These are phyloP conservation scores for Vigna hirtella DNA, from an alignment of 306 rosid genomes.

Conservation along the genomic window DNA sequence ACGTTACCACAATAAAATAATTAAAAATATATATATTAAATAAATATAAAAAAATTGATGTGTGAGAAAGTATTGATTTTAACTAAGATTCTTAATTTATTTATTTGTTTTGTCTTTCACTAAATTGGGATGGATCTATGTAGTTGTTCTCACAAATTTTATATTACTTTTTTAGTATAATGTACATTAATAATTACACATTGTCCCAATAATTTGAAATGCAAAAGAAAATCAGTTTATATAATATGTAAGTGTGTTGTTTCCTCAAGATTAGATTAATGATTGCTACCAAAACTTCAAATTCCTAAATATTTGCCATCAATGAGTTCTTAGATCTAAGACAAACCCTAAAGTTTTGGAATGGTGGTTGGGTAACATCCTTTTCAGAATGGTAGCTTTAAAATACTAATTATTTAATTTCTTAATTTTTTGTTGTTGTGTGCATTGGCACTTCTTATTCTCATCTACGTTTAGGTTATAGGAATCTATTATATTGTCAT, in stretches of 20 bases:
- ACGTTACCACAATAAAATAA: too few relatives aligned
- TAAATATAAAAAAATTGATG: too few relatives aligned
- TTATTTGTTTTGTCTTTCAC: not conserved
- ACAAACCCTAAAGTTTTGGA: not conserved
- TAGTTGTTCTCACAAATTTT: not conserved
- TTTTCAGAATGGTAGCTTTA: not conserved
- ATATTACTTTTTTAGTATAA: not conserved
- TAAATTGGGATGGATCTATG: not conserved
- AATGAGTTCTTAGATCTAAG: not conserved
- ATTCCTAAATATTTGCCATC: not conserved
- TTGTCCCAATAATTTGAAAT: not conserved
- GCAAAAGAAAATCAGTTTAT: not conserved
- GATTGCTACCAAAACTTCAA: not conserved
- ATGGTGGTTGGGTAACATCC: not conserved
- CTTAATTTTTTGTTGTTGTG: not conserved
- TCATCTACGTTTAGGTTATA: too few relatives aligned
- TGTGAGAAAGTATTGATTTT: too few relatives aligned
- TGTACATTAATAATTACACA: not conserved
- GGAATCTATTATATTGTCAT: too few relatives aligned
- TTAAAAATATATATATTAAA: too few relatives aligned
- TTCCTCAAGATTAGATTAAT: too few relatives aligned
- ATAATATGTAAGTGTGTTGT: too few relatives aligned
- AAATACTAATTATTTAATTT: not conserved
- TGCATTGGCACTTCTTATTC: conserved; percentile 36
- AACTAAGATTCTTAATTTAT: not conserved